Conservation (phyloP, 192 early-diverging fungal species). For the Funneliformis geosporum region DNA sequence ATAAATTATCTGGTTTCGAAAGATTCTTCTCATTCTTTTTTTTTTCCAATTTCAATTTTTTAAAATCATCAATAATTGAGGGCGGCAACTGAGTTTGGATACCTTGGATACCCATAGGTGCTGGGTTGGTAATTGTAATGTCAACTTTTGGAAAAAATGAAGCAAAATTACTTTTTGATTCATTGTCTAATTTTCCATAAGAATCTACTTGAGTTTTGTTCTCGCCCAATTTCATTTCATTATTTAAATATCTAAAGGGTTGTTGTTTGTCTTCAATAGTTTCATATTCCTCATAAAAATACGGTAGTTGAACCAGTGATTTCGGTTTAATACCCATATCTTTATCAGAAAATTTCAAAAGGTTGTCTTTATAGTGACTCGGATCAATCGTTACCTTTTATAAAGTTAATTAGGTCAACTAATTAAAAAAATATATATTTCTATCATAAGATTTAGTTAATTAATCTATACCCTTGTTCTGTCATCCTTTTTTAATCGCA, state of each 20-base stretch:
- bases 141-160: neutral
- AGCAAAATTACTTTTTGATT: neutral
- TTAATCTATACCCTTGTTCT: constrained; percentile 7
- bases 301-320: too few species aligned
- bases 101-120: neutral
- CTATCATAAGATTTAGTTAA: too few species aligned
- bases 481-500: constrained; percentile 53
- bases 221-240: neutral
- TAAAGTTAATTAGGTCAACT: too few species aligned
- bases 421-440: too few species aligned
- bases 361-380: constrained; percentile 11
- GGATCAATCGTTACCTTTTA: constrained; percentile 22
- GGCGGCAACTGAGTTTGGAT: neutral
- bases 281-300: neutral
- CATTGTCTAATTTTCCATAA: neutral
- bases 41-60: constrained; percentile 6
- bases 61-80: constrained; percentile 13
- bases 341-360: neutral
- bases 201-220: neutral
- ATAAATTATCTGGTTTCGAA: neutral
- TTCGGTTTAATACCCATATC: neutral
- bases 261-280: neutral
- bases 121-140: neutral
- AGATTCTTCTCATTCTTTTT: neutral
- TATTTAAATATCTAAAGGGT: neutral